Conservation (phyloP, 768 basidiomycete genomes). For the Rhodotorula kratochvilovae region DNA sequence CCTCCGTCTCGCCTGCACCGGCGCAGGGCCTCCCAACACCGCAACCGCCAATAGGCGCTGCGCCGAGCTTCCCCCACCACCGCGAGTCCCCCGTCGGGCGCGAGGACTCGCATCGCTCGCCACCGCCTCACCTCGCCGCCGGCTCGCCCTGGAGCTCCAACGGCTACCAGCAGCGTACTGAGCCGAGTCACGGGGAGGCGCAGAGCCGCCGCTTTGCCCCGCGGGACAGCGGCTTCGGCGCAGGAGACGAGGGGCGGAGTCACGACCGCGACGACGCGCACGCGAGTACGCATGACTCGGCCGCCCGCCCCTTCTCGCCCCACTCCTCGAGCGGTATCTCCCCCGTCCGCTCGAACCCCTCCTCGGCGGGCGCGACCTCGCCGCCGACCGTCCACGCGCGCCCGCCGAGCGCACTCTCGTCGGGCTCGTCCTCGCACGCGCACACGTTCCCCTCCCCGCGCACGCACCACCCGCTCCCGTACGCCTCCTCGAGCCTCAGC, state of each 20-base stretch:
- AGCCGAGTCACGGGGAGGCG: not conserved
- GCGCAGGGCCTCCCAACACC: too few species aligned
- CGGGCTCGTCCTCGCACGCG: conserved; percentile 2
- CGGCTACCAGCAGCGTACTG: not conserved
- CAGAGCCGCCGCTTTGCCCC: not conserved
- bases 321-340: not conserved
- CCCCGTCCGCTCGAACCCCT: not conserved
- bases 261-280: not conserved
- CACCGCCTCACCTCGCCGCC: not conserved
- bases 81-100: too few species aligned
- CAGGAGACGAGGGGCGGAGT: too few species aligned
- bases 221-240: not conserved
- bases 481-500: not conserved
- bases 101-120: not conserved
- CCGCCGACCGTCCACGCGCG: not conserved
- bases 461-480: not conserved
- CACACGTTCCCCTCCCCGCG: conserved; percentile 5
- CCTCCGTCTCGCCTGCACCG: too few species aligned
- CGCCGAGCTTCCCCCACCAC: too few species aligned
- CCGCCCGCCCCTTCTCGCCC: not conserved
- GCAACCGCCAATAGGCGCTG: too few species aligned
- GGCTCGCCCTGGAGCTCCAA: not conserved
- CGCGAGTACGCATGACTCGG: not conserved
- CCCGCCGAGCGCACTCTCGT: not conserved
- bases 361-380: not conserved